These are phyloP conservation scores for Tuber umbilicatum DNA, from an alignment of 495 filamentous ascomycete genomes.

Conservation along the genomic window DNA sequence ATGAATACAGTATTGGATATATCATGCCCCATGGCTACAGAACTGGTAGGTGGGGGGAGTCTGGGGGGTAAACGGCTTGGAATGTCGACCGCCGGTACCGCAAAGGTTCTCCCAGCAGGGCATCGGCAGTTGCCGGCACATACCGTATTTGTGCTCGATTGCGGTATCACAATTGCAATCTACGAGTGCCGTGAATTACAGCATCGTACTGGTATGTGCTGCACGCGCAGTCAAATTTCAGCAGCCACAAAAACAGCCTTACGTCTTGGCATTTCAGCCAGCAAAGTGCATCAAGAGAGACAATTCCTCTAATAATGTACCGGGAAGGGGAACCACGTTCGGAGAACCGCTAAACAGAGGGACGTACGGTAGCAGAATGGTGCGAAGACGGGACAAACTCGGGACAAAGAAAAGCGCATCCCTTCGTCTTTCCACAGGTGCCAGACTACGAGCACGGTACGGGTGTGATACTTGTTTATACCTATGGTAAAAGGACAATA, in stretches of 20 bases:
- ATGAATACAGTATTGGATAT: no score
- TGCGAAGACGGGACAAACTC: background rate
- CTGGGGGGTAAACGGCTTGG: background rate
- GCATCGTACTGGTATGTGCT: no score
- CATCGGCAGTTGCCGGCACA: background rate
- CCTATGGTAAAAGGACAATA: no score
- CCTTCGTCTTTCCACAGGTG: no score
- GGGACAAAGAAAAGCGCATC: no score
- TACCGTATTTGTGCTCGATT: no score
- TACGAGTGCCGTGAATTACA: no score
- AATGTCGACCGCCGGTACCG: background rate
- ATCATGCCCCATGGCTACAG: background rate
- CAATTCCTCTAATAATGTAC: background rate
- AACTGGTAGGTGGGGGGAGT: background rate
- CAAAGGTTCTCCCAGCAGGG: background rate
- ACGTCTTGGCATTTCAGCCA: background rate
- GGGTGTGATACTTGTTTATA: no score
- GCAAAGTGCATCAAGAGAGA: background rate
- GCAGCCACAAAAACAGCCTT: background rate
- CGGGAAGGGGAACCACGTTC: background rate
- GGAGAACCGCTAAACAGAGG: background rate
- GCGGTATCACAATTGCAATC: background rate
- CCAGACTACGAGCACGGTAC: no score
- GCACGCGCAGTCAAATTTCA: no score
- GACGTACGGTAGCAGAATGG: background rate